Evolutionary conservation across 306 rosid species (phyloP), one percentile per base, ranked within the genome.

Genomic region (Glycyrrhiza uralensis): DNA sequence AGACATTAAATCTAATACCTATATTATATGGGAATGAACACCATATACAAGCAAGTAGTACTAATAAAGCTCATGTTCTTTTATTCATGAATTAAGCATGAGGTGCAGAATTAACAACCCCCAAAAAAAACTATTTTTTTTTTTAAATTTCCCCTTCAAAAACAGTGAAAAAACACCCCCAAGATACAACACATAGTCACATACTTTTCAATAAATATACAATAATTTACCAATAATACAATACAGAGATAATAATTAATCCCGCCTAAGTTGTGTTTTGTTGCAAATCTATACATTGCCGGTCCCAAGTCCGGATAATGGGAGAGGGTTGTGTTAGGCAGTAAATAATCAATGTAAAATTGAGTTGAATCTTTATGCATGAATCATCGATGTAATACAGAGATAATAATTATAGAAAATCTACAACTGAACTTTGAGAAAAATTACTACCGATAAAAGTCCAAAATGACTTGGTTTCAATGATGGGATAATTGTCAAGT

Each of bases 401-500:
- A 30, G 56, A 67, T 59, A 4, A 62, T 32, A 2, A 45, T 17
- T 33, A 62, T 41, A 67, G 61, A 39, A 9, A 74, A 22, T 51
- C 33, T 41, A 29, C 52, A 36, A 28, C 55, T 39, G 65, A 74
- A 68, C 44, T 28, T 60, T 10, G 49, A 22, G 41, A 23, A 20
- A 47, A 47, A 22, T 9, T 20, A 56, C 44, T 47, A 30, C 5
- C 58, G 45, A 26, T 44, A 18, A 61, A 62, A 33, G 23, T n/a
- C n/a, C n/a, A n/a, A n/a, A n/a, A n/a, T n/a, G n/a, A n/a, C n/a
- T n/a, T n/a, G n/a, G n/a, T n/a, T n/a, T n/a, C n/a, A n/a, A n/a
- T n/a, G n/a, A n/a, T n/a, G n/a, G n/a, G n/a, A n/a, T 55, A 23
- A 41, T 7, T 19, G 45, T 44, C 18, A 74, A 60, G 77, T 79